Percentiles rank a stretch among this genome's conserved stretches.
Conservation (phyloP, 768 basidiomycete species). For the Tulasnella sp. region DNA sequence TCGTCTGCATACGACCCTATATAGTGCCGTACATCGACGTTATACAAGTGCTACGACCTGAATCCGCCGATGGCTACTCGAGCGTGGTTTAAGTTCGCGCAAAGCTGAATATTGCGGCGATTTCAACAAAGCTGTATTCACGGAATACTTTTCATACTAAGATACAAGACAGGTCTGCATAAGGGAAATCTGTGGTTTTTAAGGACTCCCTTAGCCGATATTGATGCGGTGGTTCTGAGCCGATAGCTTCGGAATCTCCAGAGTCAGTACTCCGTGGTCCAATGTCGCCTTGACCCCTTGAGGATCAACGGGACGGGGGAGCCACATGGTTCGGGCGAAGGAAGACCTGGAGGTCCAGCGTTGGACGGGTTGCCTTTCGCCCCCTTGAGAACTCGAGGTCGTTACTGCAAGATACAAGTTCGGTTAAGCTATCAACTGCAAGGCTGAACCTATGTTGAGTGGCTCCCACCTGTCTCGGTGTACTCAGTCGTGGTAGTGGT, state of each 20-base stretch:
- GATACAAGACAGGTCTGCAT: background rate
- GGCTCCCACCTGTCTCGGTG: background rate
- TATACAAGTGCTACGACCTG: background rate
- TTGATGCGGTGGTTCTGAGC: slow-evolving; percentile 2
- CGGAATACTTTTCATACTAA: background rate
- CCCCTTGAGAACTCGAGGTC: background rate
- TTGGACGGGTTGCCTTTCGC: background rate
- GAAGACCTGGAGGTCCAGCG: slow-evolving; percentile 4
- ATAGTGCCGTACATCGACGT: slow-evolving; percentile 6
- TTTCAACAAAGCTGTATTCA: background rate
- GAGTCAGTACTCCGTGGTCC: slow-evolving; percentile 29
- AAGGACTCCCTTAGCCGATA: background rate
- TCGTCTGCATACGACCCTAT: background rate
- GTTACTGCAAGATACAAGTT: background rate
- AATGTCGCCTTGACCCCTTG: slow-evolving; percentile 28
- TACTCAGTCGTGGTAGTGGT: background rate
- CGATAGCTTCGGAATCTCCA: slow-evolving; percentile 29
- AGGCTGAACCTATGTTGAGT: background rate
- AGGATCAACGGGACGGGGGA: slow-evolving; percentile 30
- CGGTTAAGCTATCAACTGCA: background rate
- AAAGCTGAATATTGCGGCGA: background rate
- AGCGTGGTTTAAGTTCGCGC: too few species aligned
- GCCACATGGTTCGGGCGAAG: slow-evolving; percentile 31
- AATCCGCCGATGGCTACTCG: background rate
- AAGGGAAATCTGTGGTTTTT: background rate